Evolutionary conservation across 345 rosid genomes (phyloP).

Genomic region (Turritis glabra): DNA sequence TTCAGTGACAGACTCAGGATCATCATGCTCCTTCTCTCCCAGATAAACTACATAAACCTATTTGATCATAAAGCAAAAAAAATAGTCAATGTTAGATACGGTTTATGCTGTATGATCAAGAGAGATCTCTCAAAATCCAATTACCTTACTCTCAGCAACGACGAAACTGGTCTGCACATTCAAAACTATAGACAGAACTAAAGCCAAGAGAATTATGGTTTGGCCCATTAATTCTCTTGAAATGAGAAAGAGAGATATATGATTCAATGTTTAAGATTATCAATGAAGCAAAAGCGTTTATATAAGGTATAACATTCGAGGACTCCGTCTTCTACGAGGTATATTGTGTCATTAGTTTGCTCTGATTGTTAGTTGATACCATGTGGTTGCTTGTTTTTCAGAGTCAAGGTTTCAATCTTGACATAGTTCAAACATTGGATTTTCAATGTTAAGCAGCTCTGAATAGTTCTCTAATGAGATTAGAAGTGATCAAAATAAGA

Average conservation of each 20-base stretch:
- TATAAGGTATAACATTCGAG: not conserved
- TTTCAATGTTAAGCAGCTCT: not conserved
- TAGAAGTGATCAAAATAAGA: not conserved
- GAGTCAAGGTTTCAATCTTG: not conserved
- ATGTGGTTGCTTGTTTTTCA: not conserved
- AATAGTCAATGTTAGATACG: not conserved
- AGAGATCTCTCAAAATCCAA: not conserved
- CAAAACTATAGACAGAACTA: not conserved
- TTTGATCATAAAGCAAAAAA: not conserved
- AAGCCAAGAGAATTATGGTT: not conserved
- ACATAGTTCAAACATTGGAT: not conserved
- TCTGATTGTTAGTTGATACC: too few relatives aligned
- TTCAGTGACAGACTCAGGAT: slow-evolving; percentile 41
- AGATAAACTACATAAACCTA: slow-evolving; percentile 59
- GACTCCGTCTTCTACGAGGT: not conserved
- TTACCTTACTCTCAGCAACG: not conserved
- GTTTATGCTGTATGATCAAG: not conserved
- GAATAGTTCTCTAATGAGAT: not conserved
- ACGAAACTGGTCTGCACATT: not conserved
- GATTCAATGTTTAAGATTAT: not conserved
- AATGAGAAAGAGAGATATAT: not conserved
- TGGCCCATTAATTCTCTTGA: not conserved
- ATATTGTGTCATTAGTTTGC: too few relatives aligned
- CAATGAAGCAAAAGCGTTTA: not conserved
- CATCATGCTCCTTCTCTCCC: slow-evolving; percentile 49